Evolutionary conservation across 441 rosid species (phyloP), one percentile per base, ranked within the genome.

Genomic region (Gossypium armourianum): DNA sequence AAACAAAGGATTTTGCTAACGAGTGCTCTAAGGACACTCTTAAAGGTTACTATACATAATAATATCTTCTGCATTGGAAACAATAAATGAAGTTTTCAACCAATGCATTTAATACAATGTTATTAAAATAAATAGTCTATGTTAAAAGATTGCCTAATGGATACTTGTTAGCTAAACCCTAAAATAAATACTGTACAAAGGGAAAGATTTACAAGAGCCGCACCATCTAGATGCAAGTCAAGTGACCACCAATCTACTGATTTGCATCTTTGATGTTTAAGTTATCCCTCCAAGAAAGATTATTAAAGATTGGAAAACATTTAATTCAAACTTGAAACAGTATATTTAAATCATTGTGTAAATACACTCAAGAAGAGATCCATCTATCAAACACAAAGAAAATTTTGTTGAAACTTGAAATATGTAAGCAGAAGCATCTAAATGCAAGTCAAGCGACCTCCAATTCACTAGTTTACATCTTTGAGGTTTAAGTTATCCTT

Each of bases 181-280:
- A 24, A 58, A 58, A 58, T 58, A 21, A 62, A 45, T 43, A 12
- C 3, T 12, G 19, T 6, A 21, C 17, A 45, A 1, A 5, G 8
- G 12, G 4, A 21, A 63, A 45, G 54, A 21, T 63, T 43, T 43
- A 43, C 12, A 20, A 2, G 54, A 61, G 64, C 26, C 2, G 40
- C 16, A 68, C 26, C 15, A 8, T 71, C 32, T 23, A 32, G 26
- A 61, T 43, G 73, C 43, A 53, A 63, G 43, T 50, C 45, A 4
- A 29, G 20, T 12, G 20, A 13, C 56, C 54, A 10, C 52, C 52
- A 40, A 6, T 62, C 4, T 13, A 24, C 57, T n/a, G 60, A 60
- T 60, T 75, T 49, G 54, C 56, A 64, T 70, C 72, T 64, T 71
- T 49, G 49, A 71, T 21, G 10, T 8, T 43, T 32, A 40, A 54